Base-by-base conservation (phyloP, 495 filamentous ascomycete genomes). In the Aspergillus leporis region DNA sequence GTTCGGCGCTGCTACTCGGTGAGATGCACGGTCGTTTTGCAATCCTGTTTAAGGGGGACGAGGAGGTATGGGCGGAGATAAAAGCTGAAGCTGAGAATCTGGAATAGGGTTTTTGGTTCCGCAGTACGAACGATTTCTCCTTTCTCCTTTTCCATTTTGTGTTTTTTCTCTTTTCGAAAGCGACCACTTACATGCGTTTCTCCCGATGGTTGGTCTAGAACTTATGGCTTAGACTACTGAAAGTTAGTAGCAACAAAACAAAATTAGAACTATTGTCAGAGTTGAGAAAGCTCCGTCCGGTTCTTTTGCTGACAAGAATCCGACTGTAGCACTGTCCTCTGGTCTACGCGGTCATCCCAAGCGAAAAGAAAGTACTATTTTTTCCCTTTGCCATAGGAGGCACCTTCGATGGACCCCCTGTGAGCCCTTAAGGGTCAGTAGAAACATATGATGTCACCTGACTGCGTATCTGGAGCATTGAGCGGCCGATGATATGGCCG, bases 51-150 rank as follows among this genome's bases (percentile, higher is more conserved):
- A 4, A 40, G 21, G 32, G 36, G 22, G 19, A 23, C 32, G 51
- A 38, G 51, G 18, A 38, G 51, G 18, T 2, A 53, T 16, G 23
- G 14, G 30, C 23, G 48, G 30, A 31, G 23, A 51, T 2, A 22
- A 40, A 51, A 10, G 49, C 34, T 53, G 51, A 46, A 31, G 23
- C 32, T 55, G 52, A 32, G 38, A 46, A 43, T 55, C 52, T 55
- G 36, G 40, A 55, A 55, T 55, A 55, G 52, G 40, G 52, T 55
- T 55, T 55, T 55, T 55, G 36, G 52, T 55, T 55, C 32, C 36
- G 23, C 36, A 31, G 21, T 31, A 43, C 52, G 32, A 41, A 55
- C 21, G 38, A 38, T 55, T 41, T 36, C 38, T 46, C 40, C 43
- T 47, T 23, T 47, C 23, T n/a, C 38, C 3, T 12, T 36, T 36